phyloP scores from a whole-genome alignment of 495 filamentous ascomycete species.

The Lophiotrema nucula region DNA sequence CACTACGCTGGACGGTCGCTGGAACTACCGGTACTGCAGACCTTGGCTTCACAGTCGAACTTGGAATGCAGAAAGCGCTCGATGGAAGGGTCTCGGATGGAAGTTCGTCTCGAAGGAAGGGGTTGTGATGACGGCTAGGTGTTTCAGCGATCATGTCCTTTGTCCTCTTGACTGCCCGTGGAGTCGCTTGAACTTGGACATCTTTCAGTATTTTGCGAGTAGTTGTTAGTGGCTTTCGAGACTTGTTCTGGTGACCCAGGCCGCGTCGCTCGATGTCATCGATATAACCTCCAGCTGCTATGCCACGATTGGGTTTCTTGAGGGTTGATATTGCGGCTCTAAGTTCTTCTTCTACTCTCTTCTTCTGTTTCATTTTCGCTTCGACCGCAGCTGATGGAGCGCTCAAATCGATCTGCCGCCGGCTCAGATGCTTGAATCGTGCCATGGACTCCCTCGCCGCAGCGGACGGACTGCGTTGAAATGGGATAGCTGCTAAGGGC shows the following conservation, averaged over 20 bases:
- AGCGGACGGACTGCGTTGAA: constrained; percentile 38
- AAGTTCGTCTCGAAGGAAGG: constrained; percentile 20
- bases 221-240: constrained; percentile 61
- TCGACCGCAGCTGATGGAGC: constrained; percentile 57
- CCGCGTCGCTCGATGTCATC: constrained; percentile 65
- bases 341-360: constrained; percentile 74
- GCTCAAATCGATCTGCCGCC: constrained; percentile 68
- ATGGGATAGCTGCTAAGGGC: constrained; percentile 53
- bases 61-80: constrained; percentile 33
- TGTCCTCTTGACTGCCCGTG: constrained; percentile 26
- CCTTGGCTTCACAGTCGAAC: constrained; percentile 33
- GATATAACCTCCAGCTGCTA: constrained; percentile 70
- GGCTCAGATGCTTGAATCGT: constrained; percentile 53
- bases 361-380: constrained; percentile 69
- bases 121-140: constrained; percentile 19
- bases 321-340: constrained; percentile 78
- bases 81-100: constrained; percentile 17
- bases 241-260: constrained; percentile 28
- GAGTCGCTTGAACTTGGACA: constrained; percentile 41
- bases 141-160: constrained; percentile 22
- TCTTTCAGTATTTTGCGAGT: constrained; percentile 53
- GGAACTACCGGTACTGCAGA: constrained; percentile 2
- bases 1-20: constrained; percentile 21
- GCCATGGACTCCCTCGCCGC: constrained; percentile 34
- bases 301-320: constrained; percentile 80